A percentile compares a stretch with the other conserved stretches of the same genome.
These are phyloP conservation scores for Camellia oleifera DNA, from an alignment of 179 eudicot species.

Conservation along the genomic window DNA sequence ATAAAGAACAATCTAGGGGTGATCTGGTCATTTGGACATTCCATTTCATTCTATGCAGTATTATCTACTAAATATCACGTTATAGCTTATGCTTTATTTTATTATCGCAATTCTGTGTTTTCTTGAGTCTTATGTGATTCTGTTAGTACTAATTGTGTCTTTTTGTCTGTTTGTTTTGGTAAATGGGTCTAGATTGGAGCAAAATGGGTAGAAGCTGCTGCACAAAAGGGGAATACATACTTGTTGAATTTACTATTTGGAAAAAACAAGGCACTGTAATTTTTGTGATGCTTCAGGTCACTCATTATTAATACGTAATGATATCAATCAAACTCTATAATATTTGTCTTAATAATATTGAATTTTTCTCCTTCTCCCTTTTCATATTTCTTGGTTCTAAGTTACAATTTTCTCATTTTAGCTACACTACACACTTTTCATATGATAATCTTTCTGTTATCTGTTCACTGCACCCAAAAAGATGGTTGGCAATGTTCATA, in stretches of 20 bases:
- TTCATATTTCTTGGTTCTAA: neutral
- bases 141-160: neutral
- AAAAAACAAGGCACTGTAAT: constrained; percentile 27
- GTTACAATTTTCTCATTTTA: neutral
- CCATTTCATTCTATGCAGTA: neutral
- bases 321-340: too few species aligned
- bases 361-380: too few species aligned
- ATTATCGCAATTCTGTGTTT: too few species aligned
- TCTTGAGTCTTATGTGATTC: neutral
- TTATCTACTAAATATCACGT: neutral
- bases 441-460: too few species aligned
- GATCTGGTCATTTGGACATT: neutral
- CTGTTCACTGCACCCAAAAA: neutral
- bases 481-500: neutral
- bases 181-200: constrained; percentile 55
- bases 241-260: constrained; percentile 64
- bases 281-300: neutral
- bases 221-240: constrained; percentile 62
- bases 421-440: too few species aligned
- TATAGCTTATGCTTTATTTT: neutral
- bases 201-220: constrained; percentile 73
- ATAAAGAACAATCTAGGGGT: neutral
- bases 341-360: too few species aligned
- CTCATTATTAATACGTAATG: too few species aligned
- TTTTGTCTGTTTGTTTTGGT: neutral